phyloP scores from a whole-genome alignment of 352 stramenopile genomes.

The Blastocystis hominis region DNA sequence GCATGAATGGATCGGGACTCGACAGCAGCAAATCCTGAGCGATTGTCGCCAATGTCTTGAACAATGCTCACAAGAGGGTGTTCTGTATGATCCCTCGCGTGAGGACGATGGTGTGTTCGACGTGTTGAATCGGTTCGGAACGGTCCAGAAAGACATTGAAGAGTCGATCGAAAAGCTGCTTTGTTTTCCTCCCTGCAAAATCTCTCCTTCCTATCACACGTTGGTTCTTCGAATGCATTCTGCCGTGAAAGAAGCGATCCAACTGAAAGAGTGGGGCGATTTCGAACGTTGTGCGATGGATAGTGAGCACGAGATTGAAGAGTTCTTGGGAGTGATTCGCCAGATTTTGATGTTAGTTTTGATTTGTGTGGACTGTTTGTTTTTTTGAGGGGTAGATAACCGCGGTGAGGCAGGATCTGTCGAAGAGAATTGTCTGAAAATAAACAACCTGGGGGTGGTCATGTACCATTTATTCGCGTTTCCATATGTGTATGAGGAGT shows the following conservation, averaged over 20 bases:
- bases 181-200: not conserved
- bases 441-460: not conserved
- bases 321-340: not conserved
- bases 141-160: not conserved
- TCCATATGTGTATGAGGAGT: not conserved
- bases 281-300: not conserved
- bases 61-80: not conserved
- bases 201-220: not conserved
- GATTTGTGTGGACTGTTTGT: not conserved
- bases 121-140: not conserved
- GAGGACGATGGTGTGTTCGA: not conserved
- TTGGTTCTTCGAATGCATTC: not conserved
- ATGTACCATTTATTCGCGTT: not conserved
- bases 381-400: not conserved
- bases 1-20: not conserved
- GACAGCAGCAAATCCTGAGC: not conserved
- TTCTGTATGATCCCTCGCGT: not conserved
- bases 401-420: not conserved
- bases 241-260: not conserved
- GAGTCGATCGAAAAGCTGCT: not conserved
- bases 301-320: not conserved
- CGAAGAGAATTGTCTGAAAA: not conserved
- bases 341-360: not conserved
- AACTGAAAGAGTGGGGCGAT: not conserved
- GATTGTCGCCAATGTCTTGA: not conserved